Evolutionary conservation across 129 eudicot genomes (phyloP), one percentile per base, ranked within the genome.

Genomic region (Cynara cardunculus): DNA sequence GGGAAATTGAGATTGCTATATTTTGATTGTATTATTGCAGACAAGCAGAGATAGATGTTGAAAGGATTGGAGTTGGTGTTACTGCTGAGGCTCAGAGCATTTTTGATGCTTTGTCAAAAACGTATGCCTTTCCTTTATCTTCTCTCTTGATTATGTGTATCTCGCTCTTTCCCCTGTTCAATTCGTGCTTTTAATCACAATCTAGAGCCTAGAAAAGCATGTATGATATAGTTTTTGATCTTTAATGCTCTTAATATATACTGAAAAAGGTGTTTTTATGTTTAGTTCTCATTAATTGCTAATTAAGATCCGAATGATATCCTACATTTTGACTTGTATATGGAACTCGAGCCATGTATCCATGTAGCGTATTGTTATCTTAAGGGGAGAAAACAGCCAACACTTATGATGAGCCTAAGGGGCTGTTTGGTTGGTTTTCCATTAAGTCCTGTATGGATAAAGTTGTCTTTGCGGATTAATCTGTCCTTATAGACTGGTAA

Each of bases 1-100:
- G 39, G 41, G 7, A 25, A 25, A 37, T 72, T 80, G 64, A 71
- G 72, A 72, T 73, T 37, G 24, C 16, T 73, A 46, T 35, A 9
- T 34, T 35, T 73, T 76, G 34, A 73, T 81, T 46, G 73, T 73
- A 71, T 77, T 81, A 11, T 78, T 84, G 73, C 78, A 96, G 99
- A 85, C 99, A 96, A 88, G 99, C 99, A 13, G 97, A 92, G 92
- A 78, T 88, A 32, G 99, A 95, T 53, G 89, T 94, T 22, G 99
- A 92, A 84, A 92, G 99, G 90, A 89, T 96, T 64, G 99, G 99
- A 5, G 98, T 96, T 69, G 99, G 99, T 73, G 99, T 96, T 59
- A 91, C 98, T 59, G 75, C 89, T 13, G 95, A 96, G 82, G 99
- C 93, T 37, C 99, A 96, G 86, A 92, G 78, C 83, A 82, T 96